Evolutionary conservation across 495 filamentous ascomycete genomes (phyloP), one percentile per base, ranked within the genome.

Genomic region (Penicillium nucicola): DNA sequence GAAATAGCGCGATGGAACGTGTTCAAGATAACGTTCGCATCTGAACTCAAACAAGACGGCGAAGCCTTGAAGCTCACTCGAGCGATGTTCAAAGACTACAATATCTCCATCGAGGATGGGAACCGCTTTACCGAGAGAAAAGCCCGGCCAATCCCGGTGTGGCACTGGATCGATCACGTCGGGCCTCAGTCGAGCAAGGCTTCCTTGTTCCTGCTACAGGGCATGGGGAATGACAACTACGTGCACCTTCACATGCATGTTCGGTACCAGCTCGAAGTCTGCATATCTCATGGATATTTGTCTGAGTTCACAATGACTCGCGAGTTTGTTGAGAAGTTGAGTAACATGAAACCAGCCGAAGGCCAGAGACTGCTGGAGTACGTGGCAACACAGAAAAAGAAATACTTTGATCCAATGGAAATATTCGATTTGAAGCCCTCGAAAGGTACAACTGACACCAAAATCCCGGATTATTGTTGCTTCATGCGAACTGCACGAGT

Each of bases 251-350:
- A 83, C 0, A 97, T 91, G 40, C 63, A 82, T 1, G 81, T 92
- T 2, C 82, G 89, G 8, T 97, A 97, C 59, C 92, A 96, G 66
- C 79, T 98, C 0, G 92, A 97, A 66, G 92, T 89, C 0, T 97
- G 92, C 62, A 77, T 97, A 8, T 95, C 91, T 0, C 78, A 88
- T 17, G 83, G 84, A 1, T 71, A 79, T n/a, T 69, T 98, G n/a
- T 86, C 84, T 43, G 91, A 95, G 65, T 80, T 85, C 61, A 88
- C 83, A 42, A 77, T 96, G 44, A 77, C 69, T 5, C 60, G 67
- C 5, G 71, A 80, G 8, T 97, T 96, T 53, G 66, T 92, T 14
- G 52, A 74, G 15, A 79, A 64, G 35, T 71, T 98, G 5, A 60
- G 71, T 9, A 59, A 74, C 0, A 69, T 92, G 10, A 58, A 65